Conservation (phyloP, 2,329 filamentous ascomycete species). For the Claviceps sp. region DNA sequence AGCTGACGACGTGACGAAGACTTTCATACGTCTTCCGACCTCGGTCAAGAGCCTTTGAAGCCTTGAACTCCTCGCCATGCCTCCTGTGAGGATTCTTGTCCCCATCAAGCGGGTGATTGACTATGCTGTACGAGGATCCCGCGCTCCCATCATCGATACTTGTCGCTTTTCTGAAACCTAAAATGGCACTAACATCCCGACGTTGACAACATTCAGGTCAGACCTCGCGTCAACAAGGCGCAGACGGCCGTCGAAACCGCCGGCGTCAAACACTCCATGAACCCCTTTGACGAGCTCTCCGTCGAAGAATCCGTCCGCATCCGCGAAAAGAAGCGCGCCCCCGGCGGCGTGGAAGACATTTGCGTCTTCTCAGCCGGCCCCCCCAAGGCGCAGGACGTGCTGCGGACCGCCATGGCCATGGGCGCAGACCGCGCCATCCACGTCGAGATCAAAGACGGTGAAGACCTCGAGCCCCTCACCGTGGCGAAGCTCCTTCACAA, state of each 20-base stretch:
- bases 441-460: slow-evolving; percentile 64
- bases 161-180: background rate
- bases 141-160: background rate
- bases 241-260: slow-evolving; percentile 82
- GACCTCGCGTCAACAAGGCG: slow-evolving; percentile 55
- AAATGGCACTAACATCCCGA: background rate
- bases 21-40: background rate
- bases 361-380: slow-evolving; percentile 81
- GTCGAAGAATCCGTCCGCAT: slow-evolving; percentile 93
- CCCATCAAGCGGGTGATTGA: slow-evolving; percentile 78
- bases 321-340: slow-evolving; percentile 67
- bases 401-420: slow-evolving; percentile 98
- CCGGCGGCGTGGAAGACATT: slow-evolving; percentile 76
- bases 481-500: slow-evolving; percentile 80
- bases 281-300: slow-evolving; percentile 97
- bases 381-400: slow-evolving; percentile 71
- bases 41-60: slow-evolving; percentile 2
- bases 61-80: slow-evolving; percentile 29
- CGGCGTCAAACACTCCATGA: slow-evolving; percentile 95
- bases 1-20: slow-evolving; percentile 7
- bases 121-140: slow-evolving; percentile 51
- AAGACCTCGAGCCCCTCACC: slow-evolving; percentile 74
- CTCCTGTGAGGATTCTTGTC: slow-evolving; percentile 60
- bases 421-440: slow-evolving; percentile 86
- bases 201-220: slow-evolving; percentile 33